These are phyloP conservation scores for Hordeum marinum DNA, from an alignment of 176 grass and related monocot species.

Conservation along the genomic window DNA sequence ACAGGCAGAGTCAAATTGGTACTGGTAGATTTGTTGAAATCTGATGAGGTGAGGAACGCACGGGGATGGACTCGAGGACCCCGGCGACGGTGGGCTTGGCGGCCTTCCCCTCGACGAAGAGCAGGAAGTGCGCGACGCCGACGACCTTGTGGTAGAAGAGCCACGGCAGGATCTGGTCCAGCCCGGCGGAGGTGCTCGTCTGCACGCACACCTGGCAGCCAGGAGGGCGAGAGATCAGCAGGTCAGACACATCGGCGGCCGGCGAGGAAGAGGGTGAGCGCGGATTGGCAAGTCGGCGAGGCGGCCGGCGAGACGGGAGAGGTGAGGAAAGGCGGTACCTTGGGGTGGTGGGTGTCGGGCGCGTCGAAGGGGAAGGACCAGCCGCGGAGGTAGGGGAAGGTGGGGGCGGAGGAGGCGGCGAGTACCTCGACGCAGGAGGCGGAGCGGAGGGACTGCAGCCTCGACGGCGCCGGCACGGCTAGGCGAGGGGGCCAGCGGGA, in stretches of 20 bases:
- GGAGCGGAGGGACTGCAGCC: constrained; percentile 18
- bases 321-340: constrained; percentile 13
- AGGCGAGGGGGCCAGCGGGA: constrained; percentile 51
- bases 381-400: constrained; percentile 71
- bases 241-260: no score
- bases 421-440: constrained; percentile 4
- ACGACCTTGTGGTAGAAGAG: constrained; percentile 93
- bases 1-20: not conserved
- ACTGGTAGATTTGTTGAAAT: not conserved
- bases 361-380: constrained; percentile 66
- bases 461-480: constrained; percentile 37
- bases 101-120: constrained; percentile 91
- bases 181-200: constrained; percentile 79
- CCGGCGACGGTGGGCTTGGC: no score
- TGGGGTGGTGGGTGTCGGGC: constrained; percentile 45
- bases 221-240: not conserved
- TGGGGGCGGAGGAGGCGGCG: constrained; percentile 20
- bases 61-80: constrained; percentile 80
- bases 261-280: no score
- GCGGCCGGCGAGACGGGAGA: not conserved
- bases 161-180: constrained; percentile 94
- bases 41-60: constrained; percentile 16
- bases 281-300: no score
- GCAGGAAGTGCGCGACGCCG: constrained; percentile 77
- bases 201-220: constrained; percentile 67